Evolutionary conservation across 352 stramenopile species (phyloP).

Genomic region (Pythium volutum): DNA sequence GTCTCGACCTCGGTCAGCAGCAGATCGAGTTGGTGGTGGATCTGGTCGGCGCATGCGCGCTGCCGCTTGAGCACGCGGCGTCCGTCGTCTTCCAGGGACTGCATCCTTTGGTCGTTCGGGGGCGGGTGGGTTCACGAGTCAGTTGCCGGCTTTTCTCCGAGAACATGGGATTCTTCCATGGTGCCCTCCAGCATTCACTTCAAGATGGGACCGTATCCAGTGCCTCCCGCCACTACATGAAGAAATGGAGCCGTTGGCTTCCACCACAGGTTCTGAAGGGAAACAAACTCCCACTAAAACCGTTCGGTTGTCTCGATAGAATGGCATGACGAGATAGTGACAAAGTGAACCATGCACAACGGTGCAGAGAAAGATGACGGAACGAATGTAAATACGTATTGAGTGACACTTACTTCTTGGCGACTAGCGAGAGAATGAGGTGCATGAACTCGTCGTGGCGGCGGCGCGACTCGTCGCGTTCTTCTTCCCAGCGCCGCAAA

Average conservation of each 20-base stretch:
- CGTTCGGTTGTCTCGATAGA: background rate
- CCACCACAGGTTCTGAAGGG: slow-evolving; percentile 15
- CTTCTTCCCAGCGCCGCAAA: slow-evolving; percentile 20
- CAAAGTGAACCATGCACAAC: background rate
- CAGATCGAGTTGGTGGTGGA: slow-evolving; percentile 60
- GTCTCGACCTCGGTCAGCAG: slow-evolving; percentile 58
- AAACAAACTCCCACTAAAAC: slow-evolving; percentile 9
- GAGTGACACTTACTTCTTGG: slow-evolving; percentile 10
- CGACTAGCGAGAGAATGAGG: slow-evolving; percentile 20
- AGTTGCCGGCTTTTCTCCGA: background rate
- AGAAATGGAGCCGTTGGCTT: slow-evolving; percentile 10
- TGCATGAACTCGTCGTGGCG: slow-evolving; percentile 26
- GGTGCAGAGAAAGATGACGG: too few species aligned
- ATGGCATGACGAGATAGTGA: background rate
- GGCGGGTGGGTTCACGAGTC: background rate
- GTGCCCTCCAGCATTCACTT: slow-evolving; percentile 18
- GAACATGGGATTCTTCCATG: slow-evolving; percentile 11
- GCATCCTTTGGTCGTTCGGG: slow-evolving; percentile 39
- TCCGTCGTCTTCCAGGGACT: slow-evolving; percentile 57
- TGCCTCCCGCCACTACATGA: slow-evolving; percentile 12
- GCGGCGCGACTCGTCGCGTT: slow-evolving; percentile 17
- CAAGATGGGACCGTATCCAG: slow-evolving; percentile 23
- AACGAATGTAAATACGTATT: too few species aligned
- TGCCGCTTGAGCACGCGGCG: slow-evolving; percentile 73
- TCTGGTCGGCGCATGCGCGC: slow-evolving; percentile 51